These are phyloP conservation scores for Coniferiporia weirii DNA, from an alignment of 1,284 basidiomycete genomes.

Conservation along the genomic window DNA sequence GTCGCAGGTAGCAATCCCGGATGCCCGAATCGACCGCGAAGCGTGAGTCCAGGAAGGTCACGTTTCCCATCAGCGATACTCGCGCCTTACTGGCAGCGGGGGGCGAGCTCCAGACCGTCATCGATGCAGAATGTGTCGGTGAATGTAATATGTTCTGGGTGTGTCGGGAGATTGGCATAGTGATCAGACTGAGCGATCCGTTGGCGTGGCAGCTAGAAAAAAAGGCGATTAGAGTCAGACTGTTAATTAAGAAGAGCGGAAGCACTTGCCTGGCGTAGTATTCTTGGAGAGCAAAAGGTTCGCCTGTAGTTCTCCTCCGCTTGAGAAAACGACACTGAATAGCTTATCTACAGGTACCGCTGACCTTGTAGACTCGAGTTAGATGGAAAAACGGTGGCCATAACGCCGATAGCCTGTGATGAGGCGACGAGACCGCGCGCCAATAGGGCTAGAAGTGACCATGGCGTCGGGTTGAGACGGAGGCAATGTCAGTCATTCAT, in stretches of 20 bases:
- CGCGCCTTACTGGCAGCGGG: slow-evolving; percentile 41
- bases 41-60: slow-evolving; percentile 37
- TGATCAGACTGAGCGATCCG: slow-evolving; percentile 56
- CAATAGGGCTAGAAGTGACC: slow-evolving; percentile 34
- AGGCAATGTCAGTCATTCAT: not conserved
- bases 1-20: slow-evolving; percentile 40
- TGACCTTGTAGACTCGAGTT: slow-evolving; percentile 37
- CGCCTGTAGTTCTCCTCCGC: slow-evolving; percentile 30
- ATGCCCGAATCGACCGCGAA: slow-evolving; percentile 32
- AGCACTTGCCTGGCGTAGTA: slow-evolving; percentile 42
- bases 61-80: slow-evolving; percentile 53
- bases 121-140: slow-evolving; percentile 41
- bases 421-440: slow-evolving; percentile 41
- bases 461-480: not conserved
- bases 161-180: slow-evolving; percentile 60
- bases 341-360: slow-evolving; percentile 8
- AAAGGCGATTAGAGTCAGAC: not conserved
- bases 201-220: slow-evolving; percentile 46
- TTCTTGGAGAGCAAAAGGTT: slow-evolving; percentile 59
- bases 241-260: slow-evolving; percentile 1
- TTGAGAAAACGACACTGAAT: not conserved
- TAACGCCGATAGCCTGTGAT: slow-evolving; percentile 36
- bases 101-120: slow-evolving; percentile 44
- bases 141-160: slow-evolving; percentile 50
- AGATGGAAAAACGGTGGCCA: slow-evolving; percentile 45